These are phyloP conservation scores for Antitrichia curtipendula DNA, from an alignment of 225 moss, liverwort and hornwort genomes.

Conservation along the genomic window DNA sequence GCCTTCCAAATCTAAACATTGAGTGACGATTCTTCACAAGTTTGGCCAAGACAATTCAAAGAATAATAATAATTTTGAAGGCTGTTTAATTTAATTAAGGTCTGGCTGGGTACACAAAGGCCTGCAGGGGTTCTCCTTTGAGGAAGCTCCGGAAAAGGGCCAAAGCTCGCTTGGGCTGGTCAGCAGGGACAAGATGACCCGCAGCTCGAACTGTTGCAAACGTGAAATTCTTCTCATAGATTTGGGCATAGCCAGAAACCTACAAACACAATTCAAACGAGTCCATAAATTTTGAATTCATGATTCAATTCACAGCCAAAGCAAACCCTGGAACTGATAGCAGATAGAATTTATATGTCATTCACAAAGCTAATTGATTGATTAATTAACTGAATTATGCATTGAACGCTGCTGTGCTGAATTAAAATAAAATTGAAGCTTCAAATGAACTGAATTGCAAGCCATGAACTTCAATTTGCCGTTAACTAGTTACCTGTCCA, in stretches of 20 bases:
- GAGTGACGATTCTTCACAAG: neutral
- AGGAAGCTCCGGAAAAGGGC: slow-evolving; percentile 33
- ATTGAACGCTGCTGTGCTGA: neutral
- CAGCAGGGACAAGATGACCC: slow-evolving; percentile 32
- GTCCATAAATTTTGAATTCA: neutral
- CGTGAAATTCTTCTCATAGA: slow-evolving; percentile 37
- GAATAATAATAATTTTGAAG: neutral
- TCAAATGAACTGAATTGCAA: neutral
- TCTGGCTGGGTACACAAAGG: slow-evolving; percentile 24
- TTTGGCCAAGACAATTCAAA: neutral
- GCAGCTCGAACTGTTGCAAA: slow-evolving; percentile 35
- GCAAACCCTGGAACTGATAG: neutral
- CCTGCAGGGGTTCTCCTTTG: slow-evolving; percentile 4
- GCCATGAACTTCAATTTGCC: no score
- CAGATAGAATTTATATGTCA: neutral
- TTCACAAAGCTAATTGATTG: neutral
- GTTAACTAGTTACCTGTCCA: slow-evolving; percentile 27
- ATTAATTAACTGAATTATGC: no score
- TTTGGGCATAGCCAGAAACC: slow-evolving; percentile 30
- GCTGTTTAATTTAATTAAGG: neutral
- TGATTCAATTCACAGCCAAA: neutral
- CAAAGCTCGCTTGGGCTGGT: slow-evolving; percentile 26
- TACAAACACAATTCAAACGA: neutral
- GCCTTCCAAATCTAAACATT: neutral
- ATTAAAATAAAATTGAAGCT: neutral